Percentiles rank a stretch among this genome's conserved stretches.
These are phyloP conservation scores for Pseudopithomyces chartarum DNA, from an alignment of 2,329 filamentous ascomycete species.

Conservation along the genomic window DNA sequence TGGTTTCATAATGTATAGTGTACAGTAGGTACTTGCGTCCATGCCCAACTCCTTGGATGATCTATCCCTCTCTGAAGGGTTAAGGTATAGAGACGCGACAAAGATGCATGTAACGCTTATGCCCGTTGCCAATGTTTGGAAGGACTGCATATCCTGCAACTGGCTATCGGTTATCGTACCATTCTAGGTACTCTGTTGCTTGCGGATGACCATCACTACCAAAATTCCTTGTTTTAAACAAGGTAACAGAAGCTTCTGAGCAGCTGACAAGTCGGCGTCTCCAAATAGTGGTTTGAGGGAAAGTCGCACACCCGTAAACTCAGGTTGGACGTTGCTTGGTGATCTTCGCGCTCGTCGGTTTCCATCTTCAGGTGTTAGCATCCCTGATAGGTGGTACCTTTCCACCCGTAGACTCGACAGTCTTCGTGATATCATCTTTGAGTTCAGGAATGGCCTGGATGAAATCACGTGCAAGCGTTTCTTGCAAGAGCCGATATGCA, in stretches of 20 bases:
- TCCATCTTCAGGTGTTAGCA: conserved; percentile 4
- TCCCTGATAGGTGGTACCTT: conserved; percentile 19
- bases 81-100: too few species aligned
- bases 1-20: neutral
- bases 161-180: neutral
- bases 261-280: neutral
- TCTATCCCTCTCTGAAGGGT: neutral
- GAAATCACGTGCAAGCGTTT: conserved; percentile 64
- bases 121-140: neutral
- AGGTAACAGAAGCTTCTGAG: neutral
- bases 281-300: neutral
- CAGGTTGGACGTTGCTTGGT: neutral
- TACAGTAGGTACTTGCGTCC: neutral
- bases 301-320: neutral
- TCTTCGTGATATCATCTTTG: conserved; percentile 56
- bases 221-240: too few species aligned
- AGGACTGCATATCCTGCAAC: neutral
- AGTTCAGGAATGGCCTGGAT: conserved; percentile 63
- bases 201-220: neutral
- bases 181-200: neutral
- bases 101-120: neutral
- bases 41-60: neutral
- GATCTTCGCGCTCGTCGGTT: neutral
- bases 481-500: conserved; percentile 63
- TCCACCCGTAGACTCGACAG: conserved; percentile 54